Base-by-base conservation (phyloP, 768 basidiomycete species). In the Auricularia sp. region DNA sequence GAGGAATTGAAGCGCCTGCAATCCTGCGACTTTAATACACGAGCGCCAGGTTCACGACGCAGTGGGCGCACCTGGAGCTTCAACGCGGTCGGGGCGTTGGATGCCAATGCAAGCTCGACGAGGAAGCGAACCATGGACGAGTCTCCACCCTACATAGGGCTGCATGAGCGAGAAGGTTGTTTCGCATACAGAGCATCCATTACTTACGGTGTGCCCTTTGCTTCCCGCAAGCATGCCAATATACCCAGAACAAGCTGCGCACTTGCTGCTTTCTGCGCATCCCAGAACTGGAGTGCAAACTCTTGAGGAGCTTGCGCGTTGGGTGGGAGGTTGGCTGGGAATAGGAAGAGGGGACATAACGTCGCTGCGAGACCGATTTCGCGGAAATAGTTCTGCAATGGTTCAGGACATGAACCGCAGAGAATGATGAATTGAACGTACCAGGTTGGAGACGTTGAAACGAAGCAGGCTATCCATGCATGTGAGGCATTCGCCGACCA, bases 231-330 rank as follows among this genome's bases (percentile, higher is more conserved):
- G 83, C 80, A 95, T 90, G 2, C 92, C 87, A 68, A 98, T 85
- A 97, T 84, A 21, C 86, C 86, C 2, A 98, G 77, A 7, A 92
- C 84, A n/a, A 93, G 76, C 0, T 83, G 80, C 1, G 87, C 85
- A 71, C 97, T 98, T 29, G 82, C 75, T n/a, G 82, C 76, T 74
- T 98, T 99, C 73, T 93, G 90, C 51, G 86, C 82, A 68, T 95
- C 92, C 97, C 97, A 99, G 74, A 93, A 93, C 72, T 99, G 97
- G 56, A 98, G 77, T 1, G 94, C 88, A 74, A 98, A 98, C 67
- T 91, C 88, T 72, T 97, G 91, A 1, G 87, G 90, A n/a, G 83
- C 81, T 4, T 78, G 70, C 63, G 84, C 81, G 63, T 82, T 80
- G 33, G 83, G 12, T 36, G 83, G 82, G 1, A 90, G 74, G 58